Percentiles rank a stretch among this genome's conserved stretches.
phyloP scores from a whole-genome alignment of 1,284 basidiomycete species.

The Rhizoctonia solani region DNA sequence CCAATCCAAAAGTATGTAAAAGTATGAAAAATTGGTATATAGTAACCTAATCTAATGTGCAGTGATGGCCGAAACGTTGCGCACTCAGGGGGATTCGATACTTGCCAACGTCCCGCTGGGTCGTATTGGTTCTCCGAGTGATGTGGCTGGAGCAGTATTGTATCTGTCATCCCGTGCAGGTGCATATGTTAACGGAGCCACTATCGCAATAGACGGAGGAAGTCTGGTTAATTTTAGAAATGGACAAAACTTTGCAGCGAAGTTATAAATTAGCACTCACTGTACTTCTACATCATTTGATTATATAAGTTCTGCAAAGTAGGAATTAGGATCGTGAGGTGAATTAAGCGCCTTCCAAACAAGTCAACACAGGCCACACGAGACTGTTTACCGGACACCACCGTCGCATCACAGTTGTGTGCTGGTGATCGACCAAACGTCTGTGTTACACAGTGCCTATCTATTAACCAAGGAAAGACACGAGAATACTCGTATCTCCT shows the following conservation, averaged over 20 bases:
- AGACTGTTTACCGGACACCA: constrained; percentile 5
- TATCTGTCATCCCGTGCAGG: constrained; percentile 74
- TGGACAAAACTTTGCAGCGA: constrained; percentile 1
- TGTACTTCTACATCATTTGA: background rate
- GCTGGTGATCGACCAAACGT: constrained; percentile 16
- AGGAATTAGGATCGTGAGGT: background rate
- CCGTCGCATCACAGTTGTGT: constrained; percentile 14
- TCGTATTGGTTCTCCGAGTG: constrained; percentile 67
- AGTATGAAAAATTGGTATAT: background rate
- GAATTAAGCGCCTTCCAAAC: constrained; percentile 22
- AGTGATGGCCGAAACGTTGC: constrained; percentile 33
- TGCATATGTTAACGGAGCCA: constrained; percentile 73
- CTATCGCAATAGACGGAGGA: constrained; percentile 74
- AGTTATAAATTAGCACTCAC: background rate
- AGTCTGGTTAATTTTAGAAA: constrained; percentile 21
- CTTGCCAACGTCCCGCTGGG: constrained; percentile 48
- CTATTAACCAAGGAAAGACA: background rate
- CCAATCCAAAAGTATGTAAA: constrained; percentile 54
- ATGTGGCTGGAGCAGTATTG: constrained; percentile 74
- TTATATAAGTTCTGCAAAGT: background rate
- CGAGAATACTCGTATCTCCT: background rate
- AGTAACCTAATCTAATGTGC: background rate
- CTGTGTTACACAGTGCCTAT: background rate
- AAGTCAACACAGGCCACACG: constrained; percentile 30
- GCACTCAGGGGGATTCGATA: constrained; percentile 20